phyloP scores from a whole-genome alignment of 352 stramenopile genomes.

The Globisporangium polare region DNA sequence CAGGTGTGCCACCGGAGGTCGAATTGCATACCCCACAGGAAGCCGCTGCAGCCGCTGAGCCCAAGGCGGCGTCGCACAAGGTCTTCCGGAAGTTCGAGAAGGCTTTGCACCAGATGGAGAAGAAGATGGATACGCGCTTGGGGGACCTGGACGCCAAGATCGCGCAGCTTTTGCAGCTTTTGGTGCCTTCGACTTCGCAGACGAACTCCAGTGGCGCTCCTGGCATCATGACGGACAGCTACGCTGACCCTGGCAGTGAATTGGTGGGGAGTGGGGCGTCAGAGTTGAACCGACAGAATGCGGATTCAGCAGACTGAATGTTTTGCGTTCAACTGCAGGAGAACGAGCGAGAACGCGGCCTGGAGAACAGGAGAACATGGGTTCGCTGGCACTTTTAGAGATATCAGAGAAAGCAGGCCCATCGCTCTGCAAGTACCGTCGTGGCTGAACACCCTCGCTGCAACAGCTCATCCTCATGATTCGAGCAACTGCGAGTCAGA shows the following conservation, averaged over 20 bases:
- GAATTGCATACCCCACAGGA: not conserved
- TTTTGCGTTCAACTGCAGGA: too few relatives aligned
- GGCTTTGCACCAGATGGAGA: slow-evolving; percentile 27
- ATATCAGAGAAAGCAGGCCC: too few relatives aligned
- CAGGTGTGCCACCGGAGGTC: not conserved
- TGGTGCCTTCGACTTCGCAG: not conserved
- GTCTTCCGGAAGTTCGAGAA: slow-evolving; percentile 8
- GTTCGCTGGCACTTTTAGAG: too few relatives aligned
- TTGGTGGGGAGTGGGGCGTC: not conserved
- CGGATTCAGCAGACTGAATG: not conserved
- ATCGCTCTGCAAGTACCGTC: too few relatives aligned
- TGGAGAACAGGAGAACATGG: too few relatives aligned
- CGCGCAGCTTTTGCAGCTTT: slow-evolving; percentile 21
- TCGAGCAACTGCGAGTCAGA: too few relatives aligned
- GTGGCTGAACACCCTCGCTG: too few relatives aligned
- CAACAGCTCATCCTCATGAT: too few relatives aligned
- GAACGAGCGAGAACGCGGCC: too few relatives aligned
- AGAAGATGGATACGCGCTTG: slow-evolving; percentile 28
- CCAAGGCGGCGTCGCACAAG: slow-evolving; percentile 9
- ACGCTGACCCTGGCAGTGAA: not conserved
- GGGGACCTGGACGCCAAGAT: slow-evolving; percentile 26
- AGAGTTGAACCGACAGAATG: not conserved
- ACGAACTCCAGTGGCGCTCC: not conserved
- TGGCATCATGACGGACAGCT: not conserved
- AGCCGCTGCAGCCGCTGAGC: slow-evolving; percentile 12